A percentile compares a stretch with the other conserved stretches of the same genome.
phyloP scores from a whole-genome alignment of 345 rosid genomes.

The Euclidium syriacum region DNA sequence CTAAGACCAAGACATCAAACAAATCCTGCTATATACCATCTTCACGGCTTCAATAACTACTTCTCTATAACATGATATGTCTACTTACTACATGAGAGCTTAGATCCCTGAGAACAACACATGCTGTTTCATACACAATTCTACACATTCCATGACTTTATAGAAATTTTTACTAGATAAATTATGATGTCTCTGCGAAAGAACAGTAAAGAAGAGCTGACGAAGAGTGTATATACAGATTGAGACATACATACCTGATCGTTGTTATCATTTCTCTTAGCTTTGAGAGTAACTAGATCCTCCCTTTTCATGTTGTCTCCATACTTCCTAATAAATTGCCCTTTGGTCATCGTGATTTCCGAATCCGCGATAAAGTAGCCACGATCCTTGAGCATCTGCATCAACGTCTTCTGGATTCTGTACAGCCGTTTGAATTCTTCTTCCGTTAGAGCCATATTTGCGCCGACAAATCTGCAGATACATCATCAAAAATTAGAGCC shows the following conservation, averaged over 20 bases:
- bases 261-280: conserved; percentile 43
- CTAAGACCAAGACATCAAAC: not conserved
- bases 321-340: conserved; percentile 51
- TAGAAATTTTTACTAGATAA: too few relatives aligned
- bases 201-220: not conserved
- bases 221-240: not conserved
- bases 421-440: conserved; percentile 60
- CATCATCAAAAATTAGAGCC: not conserved
- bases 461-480: not conserved
- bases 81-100: not conserved
- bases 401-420: conserved; percentile 62
- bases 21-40: not conserved
- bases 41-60: not conserved
- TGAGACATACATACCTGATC: conserved; percentile 50
- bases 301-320: conserved; percentile 87
- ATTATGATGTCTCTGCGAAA: not conserved
- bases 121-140: not conserved
- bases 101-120: not conserved
- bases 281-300: conserved; percentile 65
- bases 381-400: conserved; percentile 80
- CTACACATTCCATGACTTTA: not conserved
- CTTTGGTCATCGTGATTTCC: conserved; percentile 48
- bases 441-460: conserved; percentile 53
- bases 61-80: not conserved
- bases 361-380: conserved; percentile 64